Conservation (phyloP, 2,329 filamentous ascomycete genomes). For the Trichophyton schoenleinii region DNA sequence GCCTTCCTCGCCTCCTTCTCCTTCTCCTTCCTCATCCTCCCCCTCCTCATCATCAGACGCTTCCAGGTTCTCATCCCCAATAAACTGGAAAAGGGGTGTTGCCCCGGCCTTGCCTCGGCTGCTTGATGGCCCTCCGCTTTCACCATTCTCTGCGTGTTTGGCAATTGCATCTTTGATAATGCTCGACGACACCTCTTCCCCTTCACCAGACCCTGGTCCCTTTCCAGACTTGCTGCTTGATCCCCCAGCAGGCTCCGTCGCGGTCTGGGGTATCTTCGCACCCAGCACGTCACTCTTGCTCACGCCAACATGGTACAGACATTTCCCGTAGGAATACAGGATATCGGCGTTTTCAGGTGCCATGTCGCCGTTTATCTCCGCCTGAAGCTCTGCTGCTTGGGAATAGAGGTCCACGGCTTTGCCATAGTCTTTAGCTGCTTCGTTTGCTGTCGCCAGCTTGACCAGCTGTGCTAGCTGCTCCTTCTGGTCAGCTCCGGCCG, state of each 20-base stretch:
- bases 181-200: not conserved
- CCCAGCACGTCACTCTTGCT: constrained; percentile 90
- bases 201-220: constrained; percentile 18
- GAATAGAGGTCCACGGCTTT: constrained; percentile 80
- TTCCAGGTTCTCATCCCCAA: constrained; percentile 86
- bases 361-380: constrained; percentile 84
- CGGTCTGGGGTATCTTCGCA: constrained; percentile 54
- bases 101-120: constrained; percentile 11
- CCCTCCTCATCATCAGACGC: constrained; percentile 62
- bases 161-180: constrained; percentile 13
- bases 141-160: not conserved
- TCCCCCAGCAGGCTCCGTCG: constrained; percentile 36
- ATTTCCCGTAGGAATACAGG: constrained; percentile 86
- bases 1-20: constrained; percentile 34
- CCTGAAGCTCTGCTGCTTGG: constrained; percentile 77
- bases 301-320: constrained; percentile 85
- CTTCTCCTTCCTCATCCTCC: constrained; percentile 37
- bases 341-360: constrained; percentile 82
- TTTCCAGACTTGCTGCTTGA: constrained; percentile 19
- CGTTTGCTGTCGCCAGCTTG: constrained; percentile 70
- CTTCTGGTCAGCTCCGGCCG: constrained; percentile 15
- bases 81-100: constrained; percentile 70
- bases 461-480: constrained; percentile 65
- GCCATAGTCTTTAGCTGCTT: constrained; percentile 77
- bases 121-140: not conserved